Evolutionary conservation across 495 filamentous ascomycete species (phyloP), one percentile per base, ranked within the genome.

Genomic region (Astrocystis sublimbata): DNA sequence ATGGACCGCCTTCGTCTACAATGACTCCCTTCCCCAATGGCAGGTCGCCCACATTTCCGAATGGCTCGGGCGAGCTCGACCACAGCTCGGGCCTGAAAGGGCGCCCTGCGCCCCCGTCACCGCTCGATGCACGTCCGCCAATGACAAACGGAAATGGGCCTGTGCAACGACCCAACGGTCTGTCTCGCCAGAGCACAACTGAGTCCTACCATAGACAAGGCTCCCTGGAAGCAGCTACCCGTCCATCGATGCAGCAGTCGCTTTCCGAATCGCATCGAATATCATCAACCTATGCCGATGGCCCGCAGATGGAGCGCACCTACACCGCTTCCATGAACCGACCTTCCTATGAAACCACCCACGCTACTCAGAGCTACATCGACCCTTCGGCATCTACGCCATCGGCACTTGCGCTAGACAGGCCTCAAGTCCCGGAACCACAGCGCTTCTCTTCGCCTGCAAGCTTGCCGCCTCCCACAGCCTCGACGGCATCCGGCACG

Each of bases 391-490:
- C 66, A 66, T 28, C 74, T 76, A 50, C 65, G 40, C 53, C 59
- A 2, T 65, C 70, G 15, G 26, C 58, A 13, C 15, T 21, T 1
- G n/a, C 24, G 1, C 60, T 21, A 46, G 60, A 62, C 42, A 62
- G 42, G 33, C 41, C 60, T 10, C 51, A 62, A 33, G n/a, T 31
- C 7, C 15, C 15, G 12, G 60, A 62, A 17, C 78, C 82, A 3
- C 87, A 92, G 68, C 85, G 90, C 65, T 88, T 88, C 59, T 93
- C 92, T 6, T 92, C 91, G 6, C 90, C 91, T 15, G 85, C 92
- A 0, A 77, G 77, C 38, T 82, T 81, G 53, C 74, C 83, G n/a
- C 78, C 87, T 45, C 71, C 76, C 30, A 68, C 69, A 12, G 68
- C 77, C 24, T 75, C 76, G 21, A 73, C 76, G 24, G 73, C 77